Conservation (phyloP, 2,329 filamentous ascomycete species). For the Talaromyces atroroseus region DNA sequence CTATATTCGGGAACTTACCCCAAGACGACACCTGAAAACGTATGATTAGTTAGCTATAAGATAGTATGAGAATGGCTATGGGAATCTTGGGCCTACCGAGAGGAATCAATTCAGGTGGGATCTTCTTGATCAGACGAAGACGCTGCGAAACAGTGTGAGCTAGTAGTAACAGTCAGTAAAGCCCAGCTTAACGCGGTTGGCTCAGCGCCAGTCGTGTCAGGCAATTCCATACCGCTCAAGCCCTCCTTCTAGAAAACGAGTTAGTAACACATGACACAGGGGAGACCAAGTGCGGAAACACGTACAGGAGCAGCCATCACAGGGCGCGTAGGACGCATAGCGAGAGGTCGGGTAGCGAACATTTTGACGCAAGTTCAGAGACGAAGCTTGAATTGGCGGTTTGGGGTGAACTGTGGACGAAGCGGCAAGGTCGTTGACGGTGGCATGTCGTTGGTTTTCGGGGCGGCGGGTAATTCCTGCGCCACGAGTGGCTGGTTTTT, state of each 20-base stretch:
- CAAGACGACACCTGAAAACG: conserved; percentile 70
- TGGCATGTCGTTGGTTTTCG: conserved; percentile 22
- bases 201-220: background rate
- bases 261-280: conserved; percentile 36
- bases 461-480: conserved; percentile 28
- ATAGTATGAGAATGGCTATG: background rate
- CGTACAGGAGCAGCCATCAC: conserved; percentile 65
- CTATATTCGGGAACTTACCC: conserved; percentile 53
- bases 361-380: conserved; percentile 35
- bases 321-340: conserved; percentile 51
- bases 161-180: conserved; percentile 47
- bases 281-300: conserved; percentile 16
- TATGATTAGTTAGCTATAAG: conserved; percentile 3
- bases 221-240: conserved; percentile 53
- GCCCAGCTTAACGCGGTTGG: background rate
- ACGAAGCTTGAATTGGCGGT: background rate
- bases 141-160: conserved; percentile 97
- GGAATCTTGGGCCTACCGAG: conserved; percentile 66
- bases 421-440: conserved; percentile 17
- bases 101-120: conserved; percentile 90
- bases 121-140: conserved; percentile 78
- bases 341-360: conserved; percentile 61
- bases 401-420: conserved; percentile 8
- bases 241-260: conserved; percentile 53
- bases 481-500: conserved; percentile 23